phyloP scores from a whole-genome alignment of 495 filamentous ascomycete species.

The Penicillium tannophilum region DNA sequence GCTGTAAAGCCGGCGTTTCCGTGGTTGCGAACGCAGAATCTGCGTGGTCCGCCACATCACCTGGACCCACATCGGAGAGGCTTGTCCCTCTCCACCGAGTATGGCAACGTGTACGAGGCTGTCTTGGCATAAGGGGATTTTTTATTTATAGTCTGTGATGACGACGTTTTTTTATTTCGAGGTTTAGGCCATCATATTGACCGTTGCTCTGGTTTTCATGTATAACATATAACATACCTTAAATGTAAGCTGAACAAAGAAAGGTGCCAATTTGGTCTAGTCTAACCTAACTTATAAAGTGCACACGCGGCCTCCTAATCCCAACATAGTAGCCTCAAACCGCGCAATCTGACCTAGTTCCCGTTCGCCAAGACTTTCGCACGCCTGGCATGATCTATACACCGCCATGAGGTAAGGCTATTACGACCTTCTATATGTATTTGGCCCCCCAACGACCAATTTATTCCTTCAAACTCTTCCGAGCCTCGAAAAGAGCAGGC shows the following conservation, averaged over 20 bases:
- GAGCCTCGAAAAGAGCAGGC: conserved; percentile 18
- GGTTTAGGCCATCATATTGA: neutral
- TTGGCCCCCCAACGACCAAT: neutral
- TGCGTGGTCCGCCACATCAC: conserved; percentile 5
- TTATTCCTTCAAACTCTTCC: neutral
- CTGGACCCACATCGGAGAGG: conserved; percentile 1
- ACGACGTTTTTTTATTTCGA: neutral
- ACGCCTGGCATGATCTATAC: neutral
- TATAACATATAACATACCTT: neutral
- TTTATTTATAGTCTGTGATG: neutral
- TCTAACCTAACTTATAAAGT: neutral
- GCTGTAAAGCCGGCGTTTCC: conserved; percentile 6
- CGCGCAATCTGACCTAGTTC: neutral
- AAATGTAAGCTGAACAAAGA: neutral
- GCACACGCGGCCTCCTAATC: conserved; percentile 8
- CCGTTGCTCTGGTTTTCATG: neutral
- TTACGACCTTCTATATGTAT: too few species aligned
- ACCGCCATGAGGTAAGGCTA: conserved; percentile 1
- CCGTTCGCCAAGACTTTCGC: neutral
- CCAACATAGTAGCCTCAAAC: neutral
- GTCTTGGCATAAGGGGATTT: neutral
- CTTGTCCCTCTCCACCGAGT: neutral
- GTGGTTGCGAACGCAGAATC: conserved; percentile 1
- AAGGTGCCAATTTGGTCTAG: neutral
- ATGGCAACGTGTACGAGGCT: neutral